Conservation (phyloP, 2,329 filamentous ascomycete species). For the Aaosphaeria arxii region DNA sequence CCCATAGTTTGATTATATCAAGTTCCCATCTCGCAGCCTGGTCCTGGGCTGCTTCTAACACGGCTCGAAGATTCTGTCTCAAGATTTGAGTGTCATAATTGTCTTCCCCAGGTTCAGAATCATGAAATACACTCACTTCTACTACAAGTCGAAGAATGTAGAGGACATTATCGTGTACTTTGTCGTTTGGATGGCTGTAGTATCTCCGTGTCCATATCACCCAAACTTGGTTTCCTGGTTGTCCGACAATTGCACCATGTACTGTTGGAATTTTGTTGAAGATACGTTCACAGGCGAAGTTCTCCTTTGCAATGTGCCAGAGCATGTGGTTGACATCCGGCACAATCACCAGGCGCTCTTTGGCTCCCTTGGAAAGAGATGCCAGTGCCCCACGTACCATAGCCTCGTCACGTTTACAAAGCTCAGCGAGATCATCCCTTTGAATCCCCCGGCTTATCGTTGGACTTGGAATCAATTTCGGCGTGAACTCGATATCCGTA, state of each 20-base stretch:
- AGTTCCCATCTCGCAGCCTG: constrained; percentile 69
- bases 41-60: constrained; percentile 62
- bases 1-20: constrained; percentile 73
- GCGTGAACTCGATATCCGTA: constrained; percentile 61
- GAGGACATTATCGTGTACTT: constrained; percentile 55
- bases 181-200: constrained; percentile 31
- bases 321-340: constrained; percentile 63
- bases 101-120: constrained; percentile 7
- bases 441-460: constrained; percentile 46
- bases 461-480: constrained; percentile 4
- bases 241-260: constrained; percentile 64
- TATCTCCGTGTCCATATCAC: constrained; percentile 61
- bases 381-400: constrained; percentile 54
- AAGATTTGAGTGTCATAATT: constrained; percentile 7
- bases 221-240: constrained; percentile 57
- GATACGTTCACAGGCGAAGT: constrained; percentile 65
- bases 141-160: constrained; percentile 65
- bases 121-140: constrained; percentile 39
- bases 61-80: constrained; percentile 38
- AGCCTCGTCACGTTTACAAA: constrained; percentile 62
- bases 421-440: constrained; percentile 52
- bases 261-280: constrained; percentile 44
- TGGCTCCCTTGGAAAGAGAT: constrained; percentile 21
- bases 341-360: constrained; percentile 57
- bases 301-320: constrained; percentile 75